These are phyloP conservation scores for Fomitopsis palustris DNA, from an alignment of 1,284 basidiomycete genomes.

Conservation along the genomic window DNA sequence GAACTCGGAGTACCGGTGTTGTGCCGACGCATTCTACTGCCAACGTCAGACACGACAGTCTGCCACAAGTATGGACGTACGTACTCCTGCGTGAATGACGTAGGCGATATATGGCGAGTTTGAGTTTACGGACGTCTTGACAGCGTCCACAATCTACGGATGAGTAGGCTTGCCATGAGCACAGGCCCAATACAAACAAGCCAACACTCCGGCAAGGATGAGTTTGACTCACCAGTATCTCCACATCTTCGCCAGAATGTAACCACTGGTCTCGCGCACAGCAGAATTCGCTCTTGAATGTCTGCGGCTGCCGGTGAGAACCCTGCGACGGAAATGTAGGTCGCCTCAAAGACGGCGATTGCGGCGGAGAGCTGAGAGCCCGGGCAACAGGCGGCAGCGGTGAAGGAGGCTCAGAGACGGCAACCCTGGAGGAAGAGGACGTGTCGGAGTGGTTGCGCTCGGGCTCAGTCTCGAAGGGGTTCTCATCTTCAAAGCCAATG, in stretches of 20 bases:
- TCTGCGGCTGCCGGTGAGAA: slow-evolving; percentile 47
- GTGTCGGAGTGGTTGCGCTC: slow-evolving; percentile 59
- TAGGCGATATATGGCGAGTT: slow-evolving; percentile 93
- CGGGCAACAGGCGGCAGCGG: slow-evolving; percentile 43
- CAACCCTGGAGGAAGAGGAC: slow-evolving; percentile 58
- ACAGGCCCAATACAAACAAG: too few relatives aligned
- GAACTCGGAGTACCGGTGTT: slow-evolving; percentile 96
- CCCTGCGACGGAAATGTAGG: slow-evolving; percentile 53
- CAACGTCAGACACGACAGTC: slow-evolving; percentile 7
- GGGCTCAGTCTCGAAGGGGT: slow-evolving; percentile 70
- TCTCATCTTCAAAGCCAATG: slow-evolving; percentile 58
- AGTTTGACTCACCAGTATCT: slow-evolving; percentile 60
- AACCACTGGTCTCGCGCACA: slow-evolving; percentile 70
- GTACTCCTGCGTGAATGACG: slow-evolving; percentile 87
- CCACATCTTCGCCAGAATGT: slow-evolving; percentile 77
- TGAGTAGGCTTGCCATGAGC: too few relatives aligned
- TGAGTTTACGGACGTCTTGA: slow-evolving; percentile 89
- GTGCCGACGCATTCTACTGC: slow-evolving; percentile 72
- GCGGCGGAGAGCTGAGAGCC: slow-evolving; percentile 28
- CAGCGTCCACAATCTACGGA: slow-evolving; percentile 84
- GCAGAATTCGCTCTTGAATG: slow-evolving; percentile 70
- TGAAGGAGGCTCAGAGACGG: slow-evolving; percentile 64
- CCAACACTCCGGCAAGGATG: neutral
- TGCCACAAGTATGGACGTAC: slow-evolving; percentile 26
- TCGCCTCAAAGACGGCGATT: slow-evolving; percentile 36